phyloP scores from a whole-genome alignment of 1,139 yeast species.

The Candida tropicalis region DNA sequence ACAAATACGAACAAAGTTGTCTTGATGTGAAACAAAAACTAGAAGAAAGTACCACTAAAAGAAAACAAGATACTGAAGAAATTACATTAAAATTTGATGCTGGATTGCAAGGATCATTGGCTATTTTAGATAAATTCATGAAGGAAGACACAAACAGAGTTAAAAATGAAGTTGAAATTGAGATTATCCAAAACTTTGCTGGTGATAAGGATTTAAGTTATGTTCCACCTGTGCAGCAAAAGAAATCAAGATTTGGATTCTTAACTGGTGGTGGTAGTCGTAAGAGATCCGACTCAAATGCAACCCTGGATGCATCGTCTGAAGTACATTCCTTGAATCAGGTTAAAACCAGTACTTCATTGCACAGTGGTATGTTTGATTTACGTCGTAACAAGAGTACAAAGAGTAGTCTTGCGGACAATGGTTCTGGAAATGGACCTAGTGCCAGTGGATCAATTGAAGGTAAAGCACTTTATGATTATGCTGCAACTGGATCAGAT shows the following conservation, averaged over 20 bases:
- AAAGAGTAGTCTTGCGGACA: not conserved
- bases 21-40: slow-evolving; percentile 50
- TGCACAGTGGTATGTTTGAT: slow-evolving; percentile 36
- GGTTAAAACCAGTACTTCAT: slow-evolving; percentile 31
- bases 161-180: slow-evolving; percentile 81
- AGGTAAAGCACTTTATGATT: slow-evolving; percentile 67
- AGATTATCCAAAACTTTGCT: slow-evolving; percentile 85
- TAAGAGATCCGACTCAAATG: slow-evolving; percentile 15
- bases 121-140: slow-evolving; percentile 63
- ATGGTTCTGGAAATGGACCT: slow-evolving; percentile 11
- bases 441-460: slow-evolving; percentile 21
- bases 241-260: slow-evolving; percentile 57
- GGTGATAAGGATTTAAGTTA: slow-evolving; percentile 70
- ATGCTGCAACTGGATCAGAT: slow-evolving; percentile 72
- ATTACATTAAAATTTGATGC: slow-evolving; percentile 55
- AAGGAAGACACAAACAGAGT: slow-evolving; percentile 75
- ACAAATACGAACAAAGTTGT: slow-evolving; percentile 45
- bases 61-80: slow-evolving; percentile 33
- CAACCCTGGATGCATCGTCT: slow-evolving; percentile 14
- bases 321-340: slow-evolving; percentile 38
- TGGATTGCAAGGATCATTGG: slow-evolving; percentile 55
- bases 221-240: slow-evolving; percentile 43
- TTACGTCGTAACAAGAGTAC: slow-evolving; percentile 39
- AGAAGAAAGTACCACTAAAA: slow-evolving; percentile 47
- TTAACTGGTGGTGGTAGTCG: slow-evolving; percentile 18